Base-by-base conservation (phyloP, 768 basidiomycete genomes). In the Boletellus emodensis region DNA sequence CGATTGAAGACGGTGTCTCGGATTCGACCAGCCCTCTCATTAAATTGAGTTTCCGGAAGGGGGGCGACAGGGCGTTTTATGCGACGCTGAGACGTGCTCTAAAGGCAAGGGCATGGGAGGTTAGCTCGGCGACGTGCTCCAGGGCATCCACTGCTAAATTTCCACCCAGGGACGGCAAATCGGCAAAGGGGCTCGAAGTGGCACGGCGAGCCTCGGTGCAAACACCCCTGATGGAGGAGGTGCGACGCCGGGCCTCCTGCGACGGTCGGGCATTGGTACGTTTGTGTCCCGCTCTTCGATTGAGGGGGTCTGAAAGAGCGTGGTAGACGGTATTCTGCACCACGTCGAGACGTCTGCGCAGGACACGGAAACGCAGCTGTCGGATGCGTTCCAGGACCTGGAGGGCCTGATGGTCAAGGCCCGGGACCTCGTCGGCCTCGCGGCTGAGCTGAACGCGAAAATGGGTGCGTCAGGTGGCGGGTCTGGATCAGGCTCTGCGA, bases 391-490 rank as follows among this genome's bases (percentile, higher is more conserved):
- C 30, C 75, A 83, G 56, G 96, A 98, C 61, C 78, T 98, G 32
- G 92, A 97, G 63, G 87, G 86, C 0, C 71, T 98, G 40, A 94
- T 90, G 87, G 75, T 85, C 42, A 90, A 94, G 63, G 93, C 94
- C 1, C 86, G 83, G 56, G 92, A 94, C 58, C 95, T 98, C 84
- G 94, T 94, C 49, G 80, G 80, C 28, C 77, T 97, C 20, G 94
- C 95, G 3, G 85, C 84, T 45, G 87, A 94, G 34, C 79, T 98
- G 54, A 94, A 91, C 61, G 82, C 89, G 49, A 88, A 82, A 54
- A 75, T 96, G 22, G 84, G 85, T 7, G 77, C 79, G 0, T 63
- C 71, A 8, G 54, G 52, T 34, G 53, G 48, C 13, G 48, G 55
- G 7, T 46, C 58, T 18, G 28, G 37, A 13, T 30, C 32, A 45